Base-by-base conservation (phyloP, 1,139 yeast genomes). In the Scheffersomyces quercinus region DNA sequence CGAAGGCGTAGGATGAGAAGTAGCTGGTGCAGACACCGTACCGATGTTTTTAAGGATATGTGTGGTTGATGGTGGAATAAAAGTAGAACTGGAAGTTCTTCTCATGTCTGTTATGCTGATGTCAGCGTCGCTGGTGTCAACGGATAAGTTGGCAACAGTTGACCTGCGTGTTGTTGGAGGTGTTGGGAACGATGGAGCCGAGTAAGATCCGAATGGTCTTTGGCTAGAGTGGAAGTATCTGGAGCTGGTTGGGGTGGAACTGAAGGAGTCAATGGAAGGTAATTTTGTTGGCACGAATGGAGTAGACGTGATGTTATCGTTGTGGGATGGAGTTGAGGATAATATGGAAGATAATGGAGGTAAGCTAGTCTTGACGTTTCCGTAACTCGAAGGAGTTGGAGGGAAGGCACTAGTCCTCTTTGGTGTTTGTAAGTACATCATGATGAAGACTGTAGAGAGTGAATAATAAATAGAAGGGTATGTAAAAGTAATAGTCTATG, bases 301-400 rank as follows among this genome's bases (percentile, higher is more conserved):
- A 5, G 51, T 43, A 37, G 47, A 42, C 15, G 35, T 31, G 10
- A 31, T 31, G 32, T 33, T 3, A 46, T 40, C 28, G 26, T 13
- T 36, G 38, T 20, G 15, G 16, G 35, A 31, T 14, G 35, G 35
- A 31, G 35, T 31, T n/a, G 35, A 31, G 36, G 60, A 52, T 38
- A 73, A 60, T 24, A 70, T 56, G 24, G 75, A 57, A 30, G 74
- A 66, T 54, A 73, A 67, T 14, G 79, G 79, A 20, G 78, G 79
- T 47, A 73, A 68, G 48, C 60, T 59, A 36, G 42, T 40, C 43
- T 47, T 57, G 50, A 44, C 43, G 29, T 43, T 54, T 48, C 46
- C 49, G 50, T 50, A 55, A 41, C 44, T 44, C 40, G 51, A 49
- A 38, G 63, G 63, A n/a, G 67, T 58, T 35, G 65, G 56, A 39